Conservation (phyloP, 768 basidiomycete genomes). For the Cyclocybe aegerita region DNA sequence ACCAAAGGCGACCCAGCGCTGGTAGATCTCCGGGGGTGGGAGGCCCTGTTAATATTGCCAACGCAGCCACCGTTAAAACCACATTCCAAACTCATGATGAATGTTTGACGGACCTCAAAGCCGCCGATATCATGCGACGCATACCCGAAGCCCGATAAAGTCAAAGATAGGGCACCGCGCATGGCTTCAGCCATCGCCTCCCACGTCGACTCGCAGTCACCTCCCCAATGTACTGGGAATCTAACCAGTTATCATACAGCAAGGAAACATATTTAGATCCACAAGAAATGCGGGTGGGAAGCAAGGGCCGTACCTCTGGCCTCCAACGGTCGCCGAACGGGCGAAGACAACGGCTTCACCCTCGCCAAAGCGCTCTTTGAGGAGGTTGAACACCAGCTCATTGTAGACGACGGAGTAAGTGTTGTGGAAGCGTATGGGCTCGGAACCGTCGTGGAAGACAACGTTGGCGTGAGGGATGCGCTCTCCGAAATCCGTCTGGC, state of each 20-base stretch:
- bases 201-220: constrained; percentile 76
- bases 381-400: constrained; percentile 61
- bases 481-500: constrained; percentile 75
- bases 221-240: constrained; percentile 61
- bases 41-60: constrained; percentile 43
- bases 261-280: no score
- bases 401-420: constrained; percentile 71
- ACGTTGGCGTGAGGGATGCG: constrained; percentile 69
- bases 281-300: neutral
- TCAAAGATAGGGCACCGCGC: constrained; percentile 64
- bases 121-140: constrained; percentile 79
- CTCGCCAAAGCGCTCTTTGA: constrained; percentile 57
- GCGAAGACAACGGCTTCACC: constrained; percentile 73
- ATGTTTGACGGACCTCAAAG: constrained; percentile 50
- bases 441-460: constrained; percentile 63
- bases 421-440: constrained; percentile 72
- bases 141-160: constrained; percentile 68
- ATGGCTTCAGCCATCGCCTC: constrained; percentile 79
- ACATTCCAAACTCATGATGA: neutral
- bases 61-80: neutral
- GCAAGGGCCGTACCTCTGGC: constrained; percentile 48
- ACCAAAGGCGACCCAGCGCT: constrained; percentile 77
- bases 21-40: constrained; percentile 67
- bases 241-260: constrained; percentile 14
- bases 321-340: constrained; percentile 64